Percentiles rank a stretch among this genome's conserved stretches.
Conservation (phyloP, 441 rosid species). For the Geranium incanum region DNA sequence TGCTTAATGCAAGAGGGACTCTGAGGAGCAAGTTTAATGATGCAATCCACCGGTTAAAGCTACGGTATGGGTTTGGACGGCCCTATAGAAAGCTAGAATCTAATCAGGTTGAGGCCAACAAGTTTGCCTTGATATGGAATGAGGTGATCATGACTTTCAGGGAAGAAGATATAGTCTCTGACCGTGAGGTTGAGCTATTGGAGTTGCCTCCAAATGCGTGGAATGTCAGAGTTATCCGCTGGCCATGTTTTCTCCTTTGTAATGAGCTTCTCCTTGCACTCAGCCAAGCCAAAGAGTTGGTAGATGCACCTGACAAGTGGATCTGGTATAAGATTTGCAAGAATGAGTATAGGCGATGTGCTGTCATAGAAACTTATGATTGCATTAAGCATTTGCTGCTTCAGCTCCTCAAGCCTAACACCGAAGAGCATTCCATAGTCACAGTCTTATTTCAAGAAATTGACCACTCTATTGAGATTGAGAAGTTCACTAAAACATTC, state of each 20-base stretch:
- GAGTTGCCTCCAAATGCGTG: conserved; percentile 75
- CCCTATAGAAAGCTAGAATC: conserved; percentile 83
- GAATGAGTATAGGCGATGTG: conserved; percentile 80
- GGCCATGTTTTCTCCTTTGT: conserved; percentile 84
- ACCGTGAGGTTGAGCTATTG: conserved; percentile 65
- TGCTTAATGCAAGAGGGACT: conserved; percentile 58
- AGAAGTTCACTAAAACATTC: conserved; percentile 65
- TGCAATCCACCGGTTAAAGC: conserved; percentile 67
- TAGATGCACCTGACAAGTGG: conserved; percentile 87
- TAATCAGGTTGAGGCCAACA: conserved; percentile 72
- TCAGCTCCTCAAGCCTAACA: conserved; percentile 44
- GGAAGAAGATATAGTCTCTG: conserved; percentile 88
- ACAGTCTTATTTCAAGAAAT: conserved; percentile 66
- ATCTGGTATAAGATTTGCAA: conserved; percentile 78
- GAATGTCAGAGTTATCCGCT: conserved; percentile 72
- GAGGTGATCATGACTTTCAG: conserved; percentile 67
- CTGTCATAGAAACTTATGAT: conserved; percentile 79
- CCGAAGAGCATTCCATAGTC: conserved; percentile 72
- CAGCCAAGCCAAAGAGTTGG: conserved; percentile 71
- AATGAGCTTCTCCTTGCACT: conserved; percentile 82
- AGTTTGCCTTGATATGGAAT: conserved; percentile 85
- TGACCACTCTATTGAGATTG: conserved; percentile 51
- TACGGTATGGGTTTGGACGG: conserved; percentile 82
- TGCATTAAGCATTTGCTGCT: conserved; percentile 58
- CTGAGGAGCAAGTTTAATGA: conserved; percentile 63